Base-by-base conservation (phyloP, 805 yeast species). In the Metschnikowia hibisci region DNA sequence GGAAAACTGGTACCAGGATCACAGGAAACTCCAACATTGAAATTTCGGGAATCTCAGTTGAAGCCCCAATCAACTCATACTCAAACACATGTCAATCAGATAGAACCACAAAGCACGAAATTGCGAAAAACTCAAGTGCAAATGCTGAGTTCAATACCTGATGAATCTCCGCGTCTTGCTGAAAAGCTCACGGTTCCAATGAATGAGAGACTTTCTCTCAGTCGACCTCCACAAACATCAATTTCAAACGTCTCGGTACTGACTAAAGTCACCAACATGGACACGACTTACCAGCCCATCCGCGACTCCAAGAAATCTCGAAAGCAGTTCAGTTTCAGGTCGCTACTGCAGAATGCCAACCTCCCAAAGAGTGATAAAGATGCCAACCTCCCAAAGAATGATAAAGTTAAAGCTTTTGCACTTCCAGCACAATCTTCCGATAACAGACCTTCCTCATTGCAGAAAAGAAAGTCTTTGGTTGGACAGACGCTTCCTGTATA, bases 401-500 rank as follows among this genome's bases (percentile, higher is more conserved):
- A 34, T 4, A 12, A 4, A 11, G 13, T 3, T 2, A 6, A 13
- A 16, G 7, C 23, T 6, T 6, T 12, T 11, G 10, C 13, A 11
- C 39, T n/a, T n/a, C 32, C 15, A 16, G 25, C 14, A 3, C 26
- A 23, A 1, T 22, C 4, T 26, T 15, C 26, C 6, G 15, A 6
- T 6, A 31, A 18, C 14, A 35, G 25, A 16, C 29, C 29, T 13
- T 16, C n/a, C 3, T 35, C 16, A n/a, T 31, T 8, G 25, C 39
- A 35, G 13, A 37, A 37, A 20, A 51, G 73, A 34, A 43, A 48
- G 20, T 68, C 73, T 4, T 34, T 69, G 32, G 69, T 69, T 16
- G 69, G 65, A 2, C 67, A 64, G 28, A 58, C 53, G 31, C 53
- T 69, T 9, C 75, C 75, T 1, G 27, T 44, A 10, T 69, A 69